These are phyloP conservation scores for Xerophyta viscosa DNA, from an alignment of 106 monocot species.

Conservation along the genomic window DNA sequence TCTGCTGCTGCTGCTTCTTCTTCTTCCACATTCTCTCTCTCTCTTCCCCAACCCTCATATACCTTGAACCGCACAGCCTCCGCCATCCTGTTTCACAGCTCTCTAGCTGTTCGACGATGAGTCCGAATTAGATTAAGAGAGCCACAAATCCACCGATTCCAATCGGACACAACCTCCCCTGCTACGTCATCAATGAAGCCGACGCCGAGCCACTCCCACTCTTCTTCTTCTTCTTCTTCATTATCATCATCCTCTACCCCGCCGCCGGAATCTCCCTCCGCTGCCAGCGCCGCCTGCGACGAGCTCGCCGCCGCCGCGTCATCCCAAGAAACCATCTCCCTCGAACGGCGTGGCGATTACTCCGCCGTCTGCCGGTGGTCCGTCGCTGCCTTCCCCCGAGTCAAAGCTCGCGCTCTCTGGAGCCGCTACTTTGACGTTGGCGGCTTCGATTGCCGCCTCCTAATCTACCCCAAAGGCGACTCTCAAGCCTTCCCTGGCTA, in stretches of 20 bases:
- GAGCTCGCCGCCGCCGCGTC: background rate
- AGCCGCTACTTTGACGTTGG: slow-evolving; percentile 89
- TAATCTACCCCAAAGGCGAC: slow-evolving; percentile 84
- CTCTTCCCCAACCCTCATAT: background rate
- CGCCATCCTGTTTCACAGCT: too few species aligned
- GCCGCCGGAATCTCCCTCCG: background rate
- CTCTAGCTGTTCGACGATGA: too few species aligned
- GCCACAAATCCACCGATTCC: too few species aligned
- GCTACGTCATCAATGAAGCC: too few species aligned
- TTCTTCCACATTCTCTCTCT: background rate
- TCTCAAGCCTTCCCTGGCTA: slow-evolving; percentile 85
- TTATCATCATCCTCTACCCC: background rate
- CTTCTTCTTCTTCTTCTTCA: too few species aligned
- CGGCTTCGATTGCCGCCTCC: slow-evolving; percentile 84
- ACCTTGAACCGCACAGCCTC: too few species aligned
- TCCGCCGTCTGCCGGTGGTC: slow-evolving; percentile 74
- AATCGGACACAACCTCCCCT: too few species aligned
- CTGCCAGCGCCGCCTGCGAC: slow-evolving; percentile 1
- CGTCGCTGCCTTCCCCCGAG: slow-evolving; percentile 43
- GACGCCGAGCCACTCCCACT: too few species aligned
- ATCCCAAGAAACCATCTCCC: slow-evolving; percentile 7
- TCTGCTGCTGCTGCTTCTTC: background rate
- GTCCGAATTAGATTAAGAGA: too few species aligned
- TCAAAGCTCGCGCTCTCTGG: slow-evolving; percentile 63
- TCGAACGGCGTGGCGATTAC: slow-evolving; percentile 42